Base-by-base conservation (phyloP, 2,329 filamentous ascomycete genomes). In the Hypoxylon sp. region DNA sequence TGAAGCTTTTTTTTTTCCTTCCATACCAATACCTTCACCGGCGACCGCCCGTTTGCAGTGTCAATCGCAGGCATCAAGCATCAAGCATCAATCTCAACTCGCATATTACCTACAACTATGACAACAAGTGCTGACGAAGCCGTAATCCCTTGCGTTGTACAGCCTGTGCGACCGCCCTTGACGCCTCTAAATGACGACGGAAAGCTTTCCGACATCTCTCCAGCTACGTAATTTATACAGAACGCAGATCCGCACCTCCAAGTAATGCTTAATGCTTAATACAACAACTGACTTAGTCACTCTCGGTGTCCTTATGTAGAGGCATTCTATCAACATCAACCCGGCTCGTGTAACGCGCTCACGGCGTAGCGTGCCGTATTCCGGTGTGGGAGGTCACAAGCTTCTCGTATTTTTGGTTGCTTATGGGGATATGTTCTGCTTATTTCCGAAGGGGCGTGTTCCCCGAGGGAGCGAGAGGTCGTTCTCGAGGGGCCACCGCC, bases 181-280 rank as follows among this genome's bases (percentile, higher is more conserved):
- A 17, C 8, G 5, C 33, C 51, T 53, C 33, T 39, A 14, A 14
- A 9, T n/a, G 22, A 39, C 46, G 24, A 47, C 54, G 61, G 54
- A 33, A 59, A 53, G 33, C 48, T 22, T 48, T 44, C 54, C 48
- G n/a, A 31, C 17, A 26, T 13, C 31, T 50, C 55, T n/a, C n/a
- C n/a, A n/a, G n/a, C n/a, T 39, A 59, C 44, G 47, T 60, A 60
- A 60, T 51, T 24, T 59, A 29, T 14, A 10, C 5, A 13, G 39
- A 63, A 67, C 46, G 63, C 63, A 67, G 55, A 63, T 59, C 67
- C 63, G 47, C 33, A 61, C 46, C 51, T 47, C 48, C 46, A 17
- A 55, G 62, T 44, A 42, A 33, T 68, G 47, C 44, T 59, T 55
- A 58, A 62, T 66, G 48, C 55, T 69, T 57, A 62, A 62, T 66